Conservation (phyloP, 129 eudicot species). For the Flaveria trinervia region DNA sequence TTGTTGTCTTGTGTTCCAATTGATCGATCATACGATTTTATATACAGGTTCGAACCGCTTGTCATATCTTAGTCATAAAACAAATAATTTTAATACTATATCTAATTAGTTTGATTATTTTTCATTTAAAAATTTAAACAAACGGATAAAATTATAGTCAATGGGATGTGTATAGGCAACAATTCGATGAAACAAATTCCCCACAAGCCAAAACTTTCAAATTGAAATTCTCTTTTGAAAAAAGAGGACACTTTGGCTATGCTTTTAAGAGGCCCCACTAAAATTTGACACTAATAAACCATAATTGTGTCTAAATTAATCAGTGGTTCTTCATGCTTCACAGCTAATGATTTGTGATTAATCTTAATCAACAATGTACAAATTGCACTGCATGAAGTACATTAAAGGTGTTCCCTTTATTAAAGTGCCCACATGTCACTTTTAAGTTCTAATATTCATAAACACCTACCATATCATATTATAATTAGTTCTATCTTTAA, state of each 20-base stretch:
- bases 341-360: slow-evolving; percentile 29
- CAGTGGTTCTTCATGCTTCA: slow-evolving; percentile 28
- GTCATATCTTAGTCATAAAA: background rate
- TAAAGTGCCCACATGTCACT: slow-evolving; percentile 9
- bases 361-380: slow-evolving; percentile 17
- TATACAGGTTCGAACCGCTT: background rate
- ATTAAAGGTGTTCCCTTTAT: background rate
- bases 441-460: background rate
- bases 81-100: background rate
- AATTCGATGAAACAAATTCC: slow-evolving; percentile 22
- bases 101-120: background rate
- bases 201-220: slow-evolving; percentile 28
- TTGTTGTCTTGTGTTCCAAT: no score
- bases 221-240: background rate
- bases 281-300: slow-evolving; percentile 16
- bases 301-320: slow-evolving; percentile 35
- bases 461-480: background rate
- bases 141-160: background rate
- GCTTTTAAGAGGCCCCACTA: slow-evolving; percentile 20
- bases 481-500: background rate
- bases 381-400: slow-evolving; percentile 6
- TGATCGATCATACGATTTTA: no score
- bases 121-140: background rate
- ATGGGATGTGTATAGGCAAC: slow-evolving; percentile 4
- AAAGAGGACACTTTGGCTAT: slow-evolving; percentile 5